Conservation (phyloP, 2,329 filamentous ascomycete species). For the Pseudocercospora fijiensis region DNA sequence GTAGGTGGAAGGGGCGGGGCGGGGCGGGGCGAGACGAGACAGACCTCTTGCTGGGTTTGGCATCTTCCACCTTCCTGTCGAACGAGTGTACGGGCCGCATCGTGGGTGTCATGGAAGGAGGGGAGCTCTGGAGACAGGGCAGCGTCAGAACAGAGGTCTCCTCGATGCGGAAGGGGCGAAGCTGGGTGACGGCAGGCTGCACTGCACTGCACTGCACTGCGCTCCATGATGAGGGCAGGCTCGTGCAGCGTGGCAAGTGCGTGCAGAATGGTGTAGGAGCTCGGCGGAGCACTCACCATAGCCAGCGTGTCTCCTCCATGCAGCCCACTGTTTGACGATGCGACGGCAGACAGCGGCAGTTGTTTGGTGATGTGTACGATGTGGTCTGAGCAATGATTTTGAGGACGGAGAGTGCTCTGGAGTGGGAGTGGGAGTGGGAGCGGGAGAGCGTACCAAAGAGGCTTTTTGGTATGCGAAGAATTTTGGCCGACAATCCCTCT, state of each 20-base stretch:
- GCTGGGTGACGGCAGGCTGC: background rate
- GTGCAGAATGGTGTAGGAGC: too few relatives aligned
- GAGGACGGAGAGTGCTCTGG: background rate
- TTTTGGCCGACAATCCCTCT: background rate
- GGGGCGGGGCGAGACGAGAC: too few relatives aligned
- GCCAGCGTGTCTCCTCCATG: background rate
- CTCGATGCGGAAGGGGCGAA: background rate
- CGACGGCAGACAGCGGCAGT: too few relatives aligned
- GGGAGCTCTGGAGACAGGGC: slow-evolving; percentile 53
- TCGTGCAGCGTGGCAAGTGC: too few relatives aligned
- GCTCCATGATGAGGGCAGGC: too few relatives aligned
- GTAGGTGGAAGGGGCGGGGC: slow-evolving; percentile 8
- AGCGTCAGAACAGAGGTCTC: background rate
- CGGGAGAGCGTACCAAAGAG: background rate
- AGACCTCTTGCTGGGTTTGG: slow-evolving; percentile 82
- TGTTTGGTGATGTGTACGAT: background rate
- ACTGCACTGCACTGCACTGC: too few relatives aligned
- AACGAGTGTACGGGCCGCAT: slow-evolving; percentile 67
- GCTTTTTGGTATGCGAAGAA: background rate
- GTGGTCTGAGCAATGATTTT: background rate
- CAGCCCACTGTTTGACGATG: background rate
- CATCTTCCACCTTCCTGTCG: slow-evolving; percentile 76
- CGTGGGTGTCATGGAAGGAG: slow-evolving; percentile 66
- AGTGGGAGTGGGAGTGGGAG: background rate
- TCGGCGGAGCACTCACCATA: slow-evolving; percentile 6